Evolutionary conservation across 2,329 filamentous ascomycete genomes (phyloP).

Genomic region (Stromatinia cepivora): DNA sequence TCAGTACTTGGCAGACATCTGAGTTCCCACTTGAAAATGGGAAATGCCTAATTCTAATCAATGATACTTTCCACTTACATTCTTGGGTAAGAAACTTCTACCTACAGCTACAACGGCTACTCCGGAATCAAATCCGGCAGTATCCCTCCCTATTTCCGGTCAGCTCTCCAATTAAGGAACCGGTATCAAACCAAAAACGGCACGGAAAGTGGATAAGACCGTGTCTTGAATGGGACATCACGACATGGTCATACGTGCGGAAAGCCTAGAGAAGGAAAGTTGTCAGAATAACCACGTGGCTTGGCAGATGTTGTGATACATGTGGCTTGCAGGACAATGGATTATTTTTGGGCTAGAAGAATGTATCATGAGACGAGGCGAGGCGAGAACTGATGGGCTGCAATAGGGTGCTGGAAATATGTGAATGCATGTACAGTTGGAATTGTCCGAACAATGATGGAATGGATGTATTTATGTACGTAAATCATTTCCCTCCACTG

Average conservation of each 20-base stretch:
- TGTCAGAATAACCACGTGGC: constrained; percentile 18
- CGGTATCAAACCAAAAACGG: constrained; percentile 6
- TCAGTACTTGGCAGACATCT: background rate
- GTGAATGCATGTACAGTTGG: background rate
- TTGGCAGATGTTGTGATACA: constrained; percentile 4
- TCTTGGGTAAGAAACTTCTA: too few species aligned
- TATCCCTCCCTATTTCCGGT: background rate
- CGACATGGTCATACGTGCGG: constrained; percentile 10
- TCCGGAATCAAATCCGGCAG: background rate
- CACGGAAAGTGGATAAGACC: background rate
- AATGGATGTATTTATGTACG: background rate
- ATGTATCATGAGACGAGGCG: background rate
- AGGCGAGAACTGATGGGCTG: background rate
- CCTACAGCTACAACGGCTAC: background rate
- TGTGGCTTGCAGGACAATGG: background rate
- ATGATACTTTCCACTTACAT: background rate
- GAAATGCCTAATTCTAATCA: background rate
- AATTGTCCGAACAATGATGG: background rate
- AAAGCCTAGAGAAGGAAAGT: background rate
- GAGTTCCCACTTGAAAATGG: background rate
- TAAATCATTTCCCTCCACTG: background rate
- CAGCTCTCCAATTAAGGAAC: background rate
- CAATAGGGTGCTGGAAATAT: background rate
- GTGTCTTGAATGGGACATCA: constrained; percentile 3
- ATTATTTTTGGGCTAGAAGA: background rate